These are phyloP conservation scores for Xylaria sp. DNA, from an alignment of 2,329 filamentous ascomycete genomes.

Conservation along the genomic window DNA sequence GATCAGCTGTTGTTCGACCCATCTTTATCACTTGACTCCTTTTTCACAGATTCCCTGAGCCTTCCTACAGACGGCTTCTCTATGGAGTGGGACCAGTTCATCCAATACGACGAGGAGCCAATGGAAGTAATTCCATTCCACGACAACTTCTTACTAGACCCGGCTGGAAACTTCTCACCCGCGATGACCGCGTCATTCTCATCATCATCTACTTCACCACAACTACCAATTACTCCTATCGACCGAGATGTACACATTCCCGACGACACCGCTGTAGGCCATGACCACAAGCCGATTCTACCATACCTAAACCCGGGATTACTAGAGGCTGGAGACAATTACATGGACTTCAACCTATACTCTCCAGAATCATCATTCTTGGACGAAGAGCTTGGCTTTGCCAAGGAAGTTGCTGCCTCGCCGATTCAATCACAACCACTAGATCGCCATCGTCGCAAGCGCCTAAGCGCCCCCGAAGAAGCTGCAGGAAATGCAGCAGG, in stretches of 20 bases:
- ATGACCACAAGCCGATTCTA: slow-evolving; percentile 45
- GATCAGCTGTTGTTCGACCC: slow-evolving; percentile 36
- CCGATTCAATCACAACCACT: slow-evolving; percentile 25
- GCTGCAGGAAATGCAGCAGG: not conserved
- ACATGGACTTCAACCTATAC: slow-evolving; percentile 66
- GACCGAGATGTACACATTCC: slow-evolving; percentile 35
- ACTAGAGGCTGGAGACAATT: slow-evolving; percentile 55
- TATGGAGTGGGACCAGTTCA: slow-evolving; percentile 59
- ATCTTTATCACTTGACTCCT: slow-evolving; percentile 39
- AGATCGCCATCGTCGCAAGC: slow-evolving; percentile 2
- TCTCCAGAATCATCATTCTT: slow-evolving; percentile 60
- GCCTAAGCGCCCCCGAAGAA: not conserved
- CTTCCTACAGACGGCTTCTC: slow-evolving; percentile 34
- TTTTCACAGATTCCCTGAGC: slow-evolving; percentile 36
- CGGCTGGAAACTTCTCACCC: slow-evolving; percentile 56
- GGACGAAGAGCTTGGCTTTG: slow-evolving; percentile 58
- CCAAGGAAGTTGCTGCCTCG: slow-evolving; percentile 43
- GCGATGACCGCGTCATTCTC: slow-evolving; percentile 41
- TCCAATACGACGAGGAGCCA: slow-evolving; percentile 56
- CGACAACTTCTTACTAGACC: slow-evolving; percentile 60
- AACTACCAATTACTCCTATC: slow-evolving; percentile 46
- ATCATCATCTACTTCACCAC: slow-evolving; percentile 49
- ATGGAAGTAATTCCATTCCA: slow-evolving; percentile 50
- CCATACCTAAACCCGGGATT: slow-evolving; percentile 56
- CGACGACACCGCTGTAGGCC: slow-evolving; percentile 25